Conservation (phyloP, 106 monocot species). For the Gastrodia elata region DNA sequence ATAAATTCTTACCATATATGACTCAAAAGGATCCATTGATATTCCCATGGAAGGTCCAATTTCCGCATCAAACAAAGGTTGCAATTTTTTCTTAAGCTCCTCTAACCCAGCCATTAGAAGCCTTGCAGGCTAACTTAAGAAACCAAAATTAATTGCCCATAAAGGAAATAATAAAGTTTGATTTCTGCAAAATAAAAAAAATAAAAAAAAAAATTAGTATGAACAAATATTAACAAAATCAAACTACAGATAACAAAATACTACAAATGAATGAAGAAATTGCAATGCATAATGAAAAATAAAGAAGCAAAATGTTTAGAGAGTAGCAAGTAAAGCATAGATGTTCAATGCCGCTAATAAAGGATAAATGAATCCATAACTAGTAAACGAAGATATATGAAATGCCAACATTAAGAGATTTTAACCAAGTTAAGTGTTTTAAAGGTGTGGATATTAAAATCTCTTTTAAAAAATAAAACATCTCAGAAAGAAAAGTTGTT, state of each 20-base stretch:
- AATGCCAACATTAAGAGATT: too few relatives aligned
- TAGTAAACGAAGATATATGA: too few relatives aligned
- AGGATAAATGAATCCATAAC: too few relatives aligned
- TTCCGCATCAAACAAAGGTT: constrained; percentile 79
- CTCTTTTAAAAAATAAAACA: not conserved
- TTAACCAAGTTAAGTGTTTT: too few relatives aligned
- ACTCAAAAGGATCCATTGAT: constrained; percentile 56
- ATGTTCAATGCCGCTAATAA: too few relatives aligned
- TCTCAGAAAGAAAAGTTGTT: not conserved
- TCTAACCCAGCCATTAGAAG: constrained; percentile 80
- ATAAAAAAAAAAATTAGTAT: not conserved
- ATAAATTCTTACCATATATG: constrained; percentile 60
- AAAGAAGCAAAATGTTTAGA: not conserved
- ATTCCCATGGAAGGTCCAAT: constrained; percentile 33
- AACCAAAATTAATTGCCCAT: not conserved
- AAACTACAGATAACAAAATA: not conserved
- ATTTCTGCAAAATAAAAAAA: not conserved
- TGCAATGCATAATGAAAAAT: not conserved
- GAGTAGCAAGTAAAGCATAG: not conserved
- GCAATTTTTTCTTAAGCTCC: constrained; percentile 78
- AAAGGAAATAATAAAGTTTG: not conserved
- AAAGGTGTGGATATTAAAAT: too few relatives aligned
- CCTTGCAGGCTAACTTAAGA: not conserved
- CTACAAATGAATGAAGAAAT: not conserved
- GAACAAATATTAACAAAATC: not conserved